Evolutionary conservation across 306 rosid species (phyloP).

Genomic region (Dryas drummondii): DNA sequence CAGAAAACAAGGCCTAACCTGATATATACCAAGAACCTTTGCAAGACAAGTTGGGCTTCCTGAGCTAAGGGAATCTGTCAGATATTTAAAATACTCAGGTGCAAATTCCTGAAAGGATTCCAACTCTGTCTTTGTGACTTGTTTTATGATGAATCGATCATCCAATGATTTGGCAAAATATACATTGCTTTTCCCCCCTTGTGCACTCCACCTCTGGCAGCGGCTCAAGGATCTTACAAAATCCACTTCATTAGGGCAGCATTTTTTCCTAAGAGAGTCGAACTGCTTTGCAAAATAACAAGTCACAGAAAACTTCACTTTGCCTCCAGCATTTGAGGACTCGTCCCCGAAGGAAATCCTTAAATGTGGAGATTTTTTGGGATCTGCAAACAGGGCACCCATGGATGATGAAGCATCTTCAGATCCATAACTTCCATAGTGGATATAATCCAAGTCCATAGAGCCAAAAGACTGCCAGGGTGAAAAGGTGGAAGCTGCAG

Average conservation of each 20-base stretch:
- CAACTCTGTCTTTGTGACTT: slow-evolving; percentile 89
- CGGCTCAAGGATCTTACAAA: slow-evolving; percentile 90
- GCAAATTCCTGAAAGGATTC: slow-evolving; percentile 92
- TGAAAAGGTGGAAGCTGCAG: slow-evolving; percentile 54
- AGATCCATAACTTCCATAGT: slow-evolving; percentile 67
- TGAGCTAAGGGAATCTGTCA: slow-evolving; percentile 56
- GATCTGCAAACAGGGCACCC: slow-evolving; percentile 58
- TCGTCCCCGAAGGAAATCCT: slow-evolving; percentile 79
- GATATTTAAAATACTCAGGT: slow-evolving; percentile 77
- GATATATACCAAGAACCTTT: slow-evolving; percentile 89
- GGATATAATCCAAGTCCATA: slow-evolving; percentile 71
- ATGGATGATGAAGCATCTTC: slow-evolving; percentile 73
- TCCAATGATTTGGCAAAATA: slow-evolving; percentile 95
- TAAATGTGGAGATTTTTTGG: slow-evolving; percentile 71
- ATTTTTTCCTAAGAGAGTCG: slow-evolving; percentile 75
- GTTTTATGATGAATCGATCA: slow-evolving; percentile 88
- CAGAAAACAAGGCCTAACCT: slow-evolving; percentile 47
- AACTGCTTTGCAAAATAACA: slow-evolving; percentile 91
- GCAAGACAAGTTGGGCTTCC: slow-evolving; percentile 99
- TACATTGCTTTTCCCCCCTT: slow-evolving; percentile 98
- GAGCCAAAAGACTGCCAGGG: slow-evolving; percentile 76
- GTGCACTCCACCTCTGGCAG: slow-evolving; percentile 87
- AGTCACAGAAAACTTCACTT: slow-evolving; percentile 86
- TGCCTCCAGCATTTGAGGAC: slow-evolving; percentile 56
- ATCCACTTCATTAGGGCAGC: slow-evolving; percentile 86